A percentile compares a stretch with the other conserved stretches of the same genome.
These are phyloP conservation scores for Aspergillus ellipticus DNA, from an alignment of 495 filamentous ascomycete species.

Conservation along the genomic window DNA sequence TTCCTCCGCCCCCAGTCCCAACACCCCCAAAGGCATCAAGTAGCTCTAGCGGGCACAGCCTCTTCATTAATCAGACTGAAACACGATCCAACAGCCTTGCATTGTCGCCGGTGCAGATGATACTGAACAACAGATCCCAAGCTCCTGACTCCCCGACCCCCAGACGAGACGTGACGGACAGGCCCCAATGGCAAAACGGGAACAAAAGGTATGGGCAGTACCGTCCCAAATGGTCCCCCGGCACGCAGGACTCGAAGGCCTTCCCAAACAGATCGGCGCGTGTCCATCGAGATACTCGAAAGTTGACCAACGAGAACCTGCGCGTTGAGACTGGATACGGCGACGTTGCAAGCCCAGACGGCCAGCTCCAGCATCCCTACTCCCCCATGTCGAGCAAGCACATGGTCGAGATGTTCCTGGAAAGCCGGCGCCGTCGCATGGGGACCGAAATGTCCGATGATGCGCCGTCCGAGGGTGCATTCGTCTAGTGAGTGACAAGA, in stretches of 20 bases:
- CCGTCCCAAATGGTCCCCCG: constrained; percentile 32
- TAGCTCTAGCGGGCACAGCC: not conserved
- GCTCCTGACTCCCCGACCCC: constrained; percentile 34
- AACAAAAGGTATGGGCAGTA: constrained; percentile 32
- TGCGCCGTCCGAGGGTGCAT: constrained; percentile 20
- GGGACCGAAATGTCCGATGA: constrained; percentile 20
- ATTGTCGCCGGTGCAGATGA: constrained; percentile 26
- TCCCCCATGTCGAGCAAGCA: constrained; percentile 46
- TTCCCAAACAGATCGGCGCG: constrained; percentile 31
- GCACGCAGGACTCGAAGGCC: constrained; percentile 21
- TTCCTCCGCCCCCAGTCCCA: not conserved
- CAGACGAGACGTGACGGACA: constrained; percentile 14
- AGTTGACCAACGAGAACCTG: constrained; percentile 32
- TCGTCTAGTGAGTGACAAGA: constrained; percentile 20
- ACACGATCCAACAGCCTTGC: constrained; percentile 5
- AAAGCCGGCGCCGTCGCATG: constrained; percentile 47
- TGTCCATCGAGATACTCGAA: constrained; percentile 18
- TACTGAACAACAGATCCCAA: constrained; percentile 20
- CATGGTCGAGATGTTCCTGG: constrained; percentile 60
- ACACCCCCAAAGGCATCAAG: not conserved
- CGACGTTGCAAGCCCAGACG: constrained; percentile 19
- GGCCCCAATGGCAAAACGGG: constrained; percentile 23
- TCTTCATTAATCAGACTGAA: not conserved
- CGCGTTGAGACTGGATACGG: constrained; percentile 21
- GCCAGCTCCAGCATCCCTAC: constrained; percentile 20